phyloP scores from a whole-genome alignment of 1,139 yeast genomes.

The Kluyveromyces marxianus region DNA sequence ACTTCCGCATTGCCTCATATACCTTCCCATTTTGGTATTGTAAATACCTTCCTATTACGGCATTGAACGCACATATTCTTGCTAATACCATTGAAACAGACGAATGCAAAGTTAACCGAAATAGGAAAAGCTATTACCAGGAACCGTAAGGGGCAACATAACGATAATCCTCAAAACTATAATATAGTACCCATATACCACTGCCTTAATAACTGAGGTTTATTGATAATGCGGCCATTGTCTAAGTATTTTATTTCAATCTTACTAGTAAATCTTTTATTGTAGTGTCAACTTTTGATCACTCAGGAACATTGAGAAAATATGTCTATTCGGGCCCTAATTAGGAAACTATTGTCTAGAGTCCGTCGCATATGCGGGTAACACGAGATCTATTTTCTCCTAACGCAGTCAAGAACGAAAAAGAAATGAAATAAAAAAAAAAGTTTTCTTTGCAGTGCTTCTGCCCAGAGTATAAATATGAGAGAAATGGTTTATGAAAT shows the following conservation, averaged over 20 bases:
- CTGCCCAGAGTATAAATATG: background rate
- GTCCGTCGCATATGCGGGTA: slow-evolving; percentile 7
- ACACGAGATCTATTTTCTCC: background rate
- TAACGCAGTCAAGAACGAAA: too few relatives aligned
- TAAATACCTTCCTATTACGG: slow-evolving; percentile 1
- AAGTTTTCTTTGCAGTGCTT: background rate
- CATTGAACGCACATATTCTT: background rate
- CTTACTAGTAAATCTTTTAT: too few relatives aligned
- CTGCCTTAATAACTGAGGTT: background rate
- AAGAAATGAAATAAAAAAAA: background rate
- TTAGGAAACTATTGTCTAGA: background rate
- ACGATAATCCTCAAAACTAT: background rate
- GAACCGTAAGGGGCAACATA: background rate
- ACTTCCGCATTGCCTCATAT: background rate
- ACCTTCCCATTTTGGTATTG: background rate
- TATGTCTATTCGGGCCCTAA: slow-evolving; percentile 1
- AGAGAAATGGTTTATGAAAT: background rate
- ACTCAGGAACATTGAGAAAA: too few relatives aligned
- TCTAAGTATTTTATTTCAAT: too few relatives aligned
- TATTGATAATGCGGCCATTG: background rate
- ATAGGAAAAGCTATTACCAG: background rate
- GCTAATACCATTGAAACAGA: background rate
- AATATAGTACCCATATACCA: background rate
- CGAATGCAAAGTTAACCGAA: background rate
- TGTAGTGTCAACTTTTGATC: too few relatives aligned